Evolutionary conservation across 371 early-diverging fungal species (phyloP).

Genomic region (Haplosporangium sp.): DNA sequence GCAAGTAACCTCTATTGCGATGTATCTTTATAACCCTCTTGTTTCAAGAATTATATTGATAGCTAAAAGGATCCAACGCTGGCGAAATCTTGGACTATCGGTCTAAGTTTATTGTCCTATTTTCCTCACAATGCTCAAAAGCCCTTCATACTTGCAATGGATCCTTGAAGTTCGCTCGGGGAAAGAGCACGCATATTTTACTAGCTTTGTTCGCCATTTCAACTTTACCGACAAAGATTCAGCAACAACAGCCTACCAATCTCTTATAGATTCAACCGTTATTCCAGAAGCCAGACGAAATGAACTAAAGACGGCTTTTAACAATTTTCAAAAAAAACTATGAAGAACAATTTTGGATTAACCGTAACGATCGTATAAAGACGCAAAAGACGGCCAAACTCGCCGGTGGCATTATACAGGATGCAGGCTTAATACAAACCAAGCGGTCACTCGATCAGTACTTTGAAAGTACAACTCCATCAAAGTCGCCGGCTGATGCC

Average conservation of each 20-base stretch:
- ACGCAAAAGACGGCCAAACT: not conserved
- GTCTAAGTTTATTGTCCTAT: too few species aligned
- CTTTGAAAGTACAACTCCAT: not conserved
- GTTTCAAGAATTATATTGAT: not conserved
- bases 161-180: not conserved
- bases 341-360: constrained; percentile 5
- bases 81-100: not conserved
- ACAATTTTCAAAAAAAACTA: not conserved
- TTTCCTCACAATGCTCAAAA: constrained; percentile 1
- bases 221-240: not conserved
- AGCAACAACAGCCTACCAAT: constrained; percentile 3
- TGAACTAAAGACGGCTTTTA: not conserved
- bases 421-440: not conserved
- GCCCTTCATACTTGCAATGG: not conserved
- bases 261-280: not conserved
- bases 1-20: not conserved
- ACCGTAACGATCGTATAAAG: not conserved
- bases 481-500: not conserved
- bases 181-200: constrained; percentile 1
- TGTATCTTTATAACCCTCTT: constrained; percentile 1
- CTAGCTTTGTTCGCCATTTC: constrained; percentile 4
- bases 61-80: not conserved
- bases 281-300: constrained; percentile 6
- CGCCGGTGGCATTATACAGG: not conserved
- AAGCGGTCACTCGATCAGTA: not conserved